phyloP scores from a whole-genome alignment of 176 grass and related monocot genomes.

The Bothriochloa decipiens region DNA sequence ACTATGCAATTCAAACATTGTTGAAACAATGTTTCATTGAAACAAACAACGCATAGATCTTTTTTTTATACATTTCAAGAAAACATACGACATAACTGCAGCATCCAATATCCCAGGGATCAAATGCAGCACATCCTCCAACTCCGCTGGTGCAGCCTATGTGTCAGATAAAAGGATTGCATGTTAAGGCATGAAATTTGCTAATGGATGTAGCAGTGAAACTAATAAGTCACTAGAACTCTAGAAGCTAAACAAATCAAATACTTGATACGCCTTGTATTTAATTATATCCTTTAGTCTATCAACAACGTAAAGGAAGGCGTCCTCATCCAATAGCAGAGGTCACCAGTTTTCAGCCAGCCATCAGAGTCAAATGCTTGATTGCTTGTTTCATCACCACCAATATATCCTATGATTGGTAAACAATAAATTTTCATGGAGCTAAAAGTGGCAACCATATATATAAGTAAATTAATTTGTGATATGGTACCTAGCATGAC shows the following conservation, averaged over 20 bases:
- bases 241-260: not conserved
- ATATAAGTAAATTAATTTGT: not conserved
- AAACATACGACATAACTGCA: conserved; percentile 7
- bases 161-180: not conserved
- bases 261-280: conserved; percentile 12
- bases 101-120: conserved; percentile 1
- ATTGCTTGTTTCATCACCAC: not conserved
- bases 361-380: not conserved
- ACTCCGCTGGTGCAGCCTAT: conserved; percentile 11
- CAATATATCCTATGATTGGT: not conserved
- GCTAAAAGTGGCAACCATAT: too few species aligned
- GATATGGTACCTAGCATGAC: not conserved
- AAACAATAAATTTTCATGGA: too few species aligned
- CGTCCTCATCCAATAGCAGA: conserved; percentile 5
- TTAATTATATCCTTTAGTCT: conserved; percentile 11
- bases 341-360: conserved; percentile 12
- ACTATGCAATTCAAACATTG: not conserved
- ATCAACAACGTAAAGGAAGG: not conserved
- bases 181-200: not conserved
- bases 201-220: not conserved
- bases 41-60: not conserved
- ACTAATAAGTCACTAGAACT: not conserved
- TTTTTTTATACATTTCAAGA: not conserved
- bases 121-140: conserved; percentile 7
- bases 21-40: not conserved